phyloP scores from a whole-genome alignment of 306 rosid genomes.

The Prunus armeniaca region DNA sequence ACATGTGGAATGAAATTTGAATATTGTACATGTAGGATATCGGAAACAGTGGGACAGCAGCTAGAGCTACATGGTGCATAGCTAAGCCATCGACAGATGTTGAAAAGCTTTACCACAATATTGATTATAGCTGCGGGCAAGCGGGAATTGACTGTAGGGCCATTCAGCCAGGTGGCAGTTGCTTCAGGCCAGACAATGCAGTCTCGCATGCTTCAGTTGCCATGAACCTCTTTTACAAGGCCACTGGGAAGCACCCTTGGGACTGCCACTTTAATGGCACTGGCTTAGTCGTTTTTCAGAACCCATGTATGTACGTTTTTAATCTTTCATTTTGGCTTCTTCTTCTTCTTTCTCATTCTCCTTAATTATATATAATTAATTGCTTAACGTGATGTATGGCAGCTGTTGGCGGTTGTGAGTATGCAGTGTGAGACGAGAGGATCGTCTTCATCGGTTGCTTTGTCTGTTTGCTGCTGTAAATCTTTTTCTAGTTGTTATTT shows the following conservation, averaged over 20 bases:
- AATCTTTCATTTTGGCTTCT: not conserved
- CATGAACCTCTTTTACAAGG: constrained; percentile 17
- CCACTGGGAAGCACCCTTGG: constrained; percentile 21
- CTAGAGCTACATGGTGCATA: too few species aligned
- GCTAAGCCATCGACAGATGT: too few species aligned
- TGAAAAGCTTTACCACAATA: too few species aligned
- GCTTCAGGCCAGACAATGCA: too few species aligned
- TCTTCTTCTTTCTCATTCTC: too few species aligned
- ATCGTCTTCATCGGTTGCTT: too few species aligned
- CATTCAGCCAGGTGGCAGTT: too few species aligned
- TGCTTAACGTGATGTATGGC: not conserved
- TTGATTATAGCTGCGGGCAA: too few species aligned
- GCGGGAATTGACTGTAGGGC: too few species aligned
- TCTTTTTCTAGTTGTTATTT: too few species aligned
- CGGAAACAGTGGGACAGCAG: not conserved
- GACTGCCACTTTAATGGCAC: constrained; percentile 24
- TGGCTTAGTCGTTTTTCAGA: constrained; percentile 1
- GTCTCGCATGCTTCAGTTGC: constrained; percentile 13
- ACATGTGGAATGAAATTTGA: not conserved
- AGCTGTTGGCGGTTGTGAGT: not conserved
- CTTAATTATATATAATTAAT: not conserved
- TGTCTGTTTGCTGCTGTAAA: too few species aligned
- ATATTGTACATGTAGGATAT: not conserved
- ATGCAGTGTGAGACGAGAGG: not conserved
- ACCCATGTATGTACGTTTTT: constrained; percentile 2